Conservation (phyloP, 768 basidiomycete species). For the Suillus subaureus region DNA sequence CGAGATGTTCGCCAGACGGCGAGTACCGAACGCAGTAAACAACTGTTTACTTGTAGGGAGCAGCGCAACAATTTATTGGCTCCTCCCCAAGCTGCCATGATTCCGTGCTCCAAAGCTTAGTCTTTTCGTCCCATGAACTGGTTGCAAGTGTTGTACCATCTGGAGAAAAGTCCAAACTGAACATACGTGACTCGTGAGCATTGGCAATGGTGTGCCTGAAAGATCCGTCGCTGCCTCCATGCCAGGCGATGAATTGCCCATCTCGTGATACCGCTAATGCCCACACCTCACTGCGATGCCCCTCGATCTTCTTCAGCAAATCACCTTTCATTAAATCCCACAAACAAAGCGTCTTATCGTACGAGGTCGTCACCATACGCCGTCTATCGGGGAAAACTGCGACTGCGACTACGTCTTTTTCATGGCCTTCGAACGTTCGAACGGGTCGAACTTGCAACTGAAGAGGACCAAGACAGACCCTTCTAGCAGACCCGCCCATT, state of each 20-base stretch:
- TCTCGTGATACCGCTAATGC: background rate
- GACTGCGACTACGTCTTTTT: background rate
- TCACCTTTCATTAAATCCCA: background rate
- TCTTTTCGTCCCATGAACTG: background rate
- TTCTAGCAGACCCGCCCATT: background rate
- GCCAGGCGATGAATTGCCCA: background rate
- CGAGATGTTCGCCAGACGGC: background rate
- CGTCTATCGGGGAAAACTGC: background rate
- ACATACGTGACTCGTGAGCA: background rate
- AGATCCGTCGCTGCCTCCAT: background rate
- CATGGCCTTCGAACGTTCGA: background rate
- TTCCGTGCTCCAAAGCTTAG: background rate
- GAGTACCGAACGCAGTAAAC: background rate
- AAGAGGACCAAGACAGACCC: too few relatives aligned
- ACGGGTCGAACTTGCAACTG: background rate
- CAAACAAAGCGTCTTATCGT: background rate
- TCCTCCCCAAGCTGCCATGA: background rate
- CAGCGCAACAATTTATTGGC: background rate
- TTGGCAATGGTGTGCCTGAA: background rate
- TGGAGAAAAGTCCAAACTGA: background rate
- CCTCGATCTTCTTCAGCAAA: background rate
- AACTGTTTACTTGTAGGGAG: background rate
- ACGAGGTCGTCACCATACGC: background rate
- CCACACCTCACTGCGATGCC: background rate
- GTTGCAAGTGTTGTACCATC: background rate